Evolutionary conservation across 2,329 filamentous ascomycete species (phyloP), one percentile per base, ranked within the genome.

Genomic region (Cylindrodendrum hubeiense): DNA sequence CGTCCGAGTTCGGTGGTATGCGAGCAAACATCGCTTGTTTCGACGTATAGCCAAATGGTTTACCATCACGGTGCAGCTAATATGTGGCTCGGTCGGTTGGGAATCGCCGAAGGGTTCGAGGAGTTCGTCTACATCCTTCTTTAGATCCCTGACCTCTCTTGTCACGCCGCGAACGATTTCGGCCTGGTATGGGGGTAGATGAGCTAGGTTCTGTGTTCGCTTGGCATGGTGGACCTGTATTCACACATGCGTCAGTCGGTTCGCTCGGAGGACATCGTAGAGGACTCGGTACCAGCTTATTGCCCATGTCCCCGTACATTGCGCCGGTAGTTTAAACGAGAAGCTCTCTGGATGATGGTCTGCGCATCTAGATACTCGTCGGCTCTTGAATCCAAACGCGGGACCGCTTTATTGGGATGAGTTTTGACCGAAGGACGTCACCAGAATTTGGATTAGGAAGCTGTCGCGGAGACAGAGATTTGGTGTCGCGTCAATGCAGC

Each of bases 1-100:
- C 3, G 93, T 92, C 54, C 96, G 89, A 19, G 94, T 95, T 33
- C 93, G 90, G 78, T 99, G 96, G 77, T 99, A 99, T 4, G 95
- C 95, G 7, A 99, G 88, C 21, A 99, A 86, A 76, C 96, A 99
- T 46, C 96, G 91, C 80, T 99, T 99, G 80, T 99, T 97, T 60
- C 96, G 89, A 52, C 96, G 91, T 92, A 98, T 98, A 71, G 93
- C 94, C 12, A 99, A 84, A 78, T 99, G 95, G 78, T 98, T 93
- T 66, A 98, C 95, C 22, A 99, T 89, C 24, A 99, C 85, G 2
- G 93, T 93, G 77, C 94, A 97, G 3, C 95, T 95, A 33, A 91
- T 91, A 10, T 94, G 93, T 74, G 98, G 91, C 12, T 91, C 87
- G 17, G 90, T 88, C 0, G 94, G 95, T 72, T 97, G 91, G 83